phyloP scores from a whole-genome alignment of 1,139 yeast genomes.

The Yamadazyma trypodendri region DNA sequence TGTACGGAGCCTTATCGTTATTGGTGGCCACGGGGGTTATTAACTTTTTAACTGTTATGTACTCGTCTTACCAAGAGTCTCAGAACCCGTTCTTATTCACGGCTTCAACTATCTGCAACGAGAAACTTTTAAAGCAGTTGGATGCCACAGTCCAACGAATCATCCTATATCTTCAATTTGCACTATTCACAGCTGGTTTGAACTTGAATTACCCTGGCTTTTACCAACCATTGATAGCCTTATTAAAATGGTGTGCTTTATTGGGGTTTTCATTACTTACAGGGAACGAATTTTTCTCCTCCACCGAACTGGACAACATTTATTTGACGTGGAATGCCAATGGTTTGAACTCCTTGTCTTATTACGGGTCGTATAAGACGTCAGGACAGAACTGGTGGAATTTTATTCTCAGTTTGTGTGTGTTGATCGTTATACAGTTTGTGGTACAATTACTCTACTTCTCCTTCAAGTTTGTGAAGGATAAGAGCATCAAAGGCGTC shows the following conservation, averaged over 20 bases:
- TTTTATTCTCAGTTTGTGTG: constrained; percentile 35
- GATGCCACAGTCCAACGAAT: constrained; percentile 56
- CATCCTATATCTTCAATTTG: constrained; percentile 55
- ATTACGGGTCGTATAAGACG: constrained; percentile 25
- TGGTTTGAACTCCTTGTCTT: constrained; percentile 33
- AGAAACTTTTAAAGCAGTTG: constrained; percentile 51
- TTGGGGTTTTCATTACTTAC: constrained; percentile 28
- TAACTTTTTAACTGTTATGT: constrained; percentile 42
- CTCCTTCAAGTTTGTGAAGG: constrained; percentile 5
- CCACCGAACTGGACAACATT: constrained; percentile 29
- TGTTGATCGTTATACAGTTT: constrained; percentile 29
- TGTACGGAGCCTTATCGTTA: constrained; percentile 39
- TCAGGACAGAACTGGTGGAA: constrained; percentile 40
- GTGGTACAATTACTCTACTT: constrained; percentile 17
- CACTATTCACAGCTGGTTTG: constrained; percentile 56
- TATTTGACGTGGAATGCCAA: constrained; percentile 33
- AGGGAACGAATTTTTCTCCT: constrained; percentile 12
- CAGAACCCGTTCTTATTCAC: constrained; percentile 54
- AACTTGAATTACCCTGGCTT: constrained; percentile 64
- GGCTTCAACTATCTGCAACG: constrained; percentile 64
- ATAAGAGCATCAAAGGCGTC: constrained; percentile 2
- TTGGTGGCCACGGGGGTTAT: constrained; percentile 43
- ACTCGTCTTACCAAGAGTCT: constrained; percentile 65
- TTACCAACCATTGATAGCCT: constrained; percentile 53
- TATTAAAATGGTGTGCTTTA: constrained; percentile 37